phyloP scores from a whole-genome alignment of 2,329 filamentous ascomycete species.

The Diaporthe vexans region DNA sequence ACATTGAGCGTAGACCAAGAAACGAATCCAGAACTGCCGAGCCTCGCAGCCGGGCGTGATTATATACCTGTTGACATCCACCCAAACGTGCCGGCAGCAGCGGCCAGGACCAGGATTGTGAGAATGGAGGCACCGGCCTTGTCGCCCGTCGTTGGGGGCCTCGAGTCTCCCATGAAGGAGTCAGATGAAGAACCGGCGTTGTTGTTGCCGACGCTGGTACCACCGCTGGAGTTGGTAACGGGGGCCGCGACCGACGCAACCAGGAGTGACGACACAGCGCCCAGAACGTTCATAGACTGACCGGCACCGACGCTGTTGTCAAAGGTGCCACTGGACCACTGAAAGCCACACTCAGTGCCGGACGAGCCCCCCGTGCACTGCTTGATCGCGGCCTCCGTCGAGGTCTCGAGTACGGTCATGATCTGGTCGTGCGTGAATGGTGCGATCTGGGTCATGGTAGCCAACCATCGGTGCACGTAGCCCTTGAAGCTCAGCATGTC shows the following conservation, averaged over 20 bases:
- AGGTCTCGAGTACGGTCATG: constrained; percentile 36
- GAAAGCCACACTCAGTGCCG: constrained; percentile 64
- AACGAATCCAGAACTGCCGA: not conserved
- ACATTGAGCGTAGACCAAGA: constrained; percentile 10
- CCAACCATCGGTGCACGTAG: constrained; percentile 42
- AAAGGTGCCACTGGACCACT: constrained; percentile 63
- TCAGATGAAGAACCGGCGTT: constrained; percentile 45
- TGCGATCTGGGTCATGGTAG: constrained; percentile 41
- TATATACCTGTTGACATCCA: constrained; percentile 49
- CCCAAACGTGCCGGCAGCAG: constrained; percentile 50
- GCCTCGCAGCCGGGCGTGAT: not conserved
- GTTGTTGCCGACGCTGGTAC: constrained; percentile 47
- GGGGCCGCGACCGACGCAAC: constrained; percentile 47
- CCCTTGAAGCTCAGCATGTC: constrained; percentile 43
- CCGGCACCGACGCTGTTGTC: constrained; percentile 67
- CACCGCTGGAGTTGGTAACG: constrained; percentile 45
- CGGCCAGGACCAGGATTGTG: constrained; percentile 41
- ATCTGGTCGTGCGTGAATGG: constrained; percentile 41
- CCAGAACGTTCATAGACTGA: constrained; percentile 68
- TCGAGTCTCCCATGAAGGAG: constrained; percentile 43
- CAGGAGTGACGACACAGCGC: constrained; percentile 63
- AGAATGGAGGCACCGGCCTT: constrained; percentile 49
- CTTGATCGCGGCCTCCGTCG: constrained; percentile 38
- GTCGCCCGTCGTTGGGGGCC: constrained; percentile 48
- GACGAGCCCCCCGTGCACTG: constrained; percentile 41